These are phyloP conservation scores for Coniophora puteana DNA, from an alignment of 1,284 basidiomycete species.

Conservation along the genomic window DNA sequence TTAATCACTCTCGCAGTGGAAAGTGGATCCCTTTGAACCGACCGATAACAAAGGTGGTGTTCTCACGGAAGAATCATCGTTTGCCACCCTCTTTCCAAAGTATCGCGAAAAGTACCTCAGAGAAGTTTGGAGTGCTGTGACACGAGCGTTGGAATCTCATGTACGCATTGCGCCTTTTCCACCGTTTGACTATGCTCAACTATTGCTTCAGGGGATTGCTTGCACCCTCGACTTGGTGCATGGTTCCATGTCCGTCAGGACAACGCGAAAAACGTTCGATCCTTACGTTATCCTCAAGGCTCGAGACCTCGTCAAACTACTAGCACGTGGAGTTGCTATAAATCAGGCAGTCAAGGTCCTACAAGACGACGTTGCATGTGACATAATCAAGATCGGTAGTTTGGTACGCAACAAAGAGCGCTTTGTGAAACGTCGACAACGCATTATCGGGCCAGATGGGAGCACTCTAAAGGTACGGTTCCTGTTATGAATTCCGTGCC, in stretches of 20 bases:
- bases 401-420: constrained; percentile 95
- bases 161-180: constrained; percentile 37
- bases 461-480: constrained; percentile 86
- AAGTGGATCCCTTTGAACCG: constrained; percentile 75
- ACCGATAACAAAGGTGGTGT: constrained; percentile 78
- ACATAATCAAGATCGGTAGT: constrained; percentile 98
- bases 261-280: constrained; percentile 96
- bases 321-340: constrained; percentile 87
- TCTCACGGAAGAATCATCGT: constrained; percentile 94
- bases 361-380: constrained; percentile 88
- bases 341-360: constrained; percentile 88
- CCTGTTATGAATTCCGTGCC: constrained; percentile 8
- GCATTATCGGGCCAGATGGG: constrained; percentile 96
- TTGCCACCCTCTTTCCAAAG: constrained; percentile 98
- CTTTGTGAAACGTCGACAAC: constrained; percentile 93
- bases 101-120: constrained; percentile 97
- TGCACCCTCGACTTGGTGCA: constrained; percentile 96
- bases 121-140: constrained; percentile 95
- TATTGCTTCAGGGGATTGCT: constrained; percentile 67
- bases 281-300: constrained; percentile 97
- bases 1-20: constrained; percentile 62
- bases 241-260: constrained; percentile 96
- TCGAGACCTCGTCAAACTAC: constrained; percentile 92
- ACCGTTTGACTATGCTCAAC: constrained; percentile 3
- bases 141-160: constrained; percentile 78